Percentiles rank a stretch among this genome's conserved stretches.
Evolutionary conservation across 345 rosid genomes (phyloP).

Genomic region (Crucihimalaya himalaica): DNA sequence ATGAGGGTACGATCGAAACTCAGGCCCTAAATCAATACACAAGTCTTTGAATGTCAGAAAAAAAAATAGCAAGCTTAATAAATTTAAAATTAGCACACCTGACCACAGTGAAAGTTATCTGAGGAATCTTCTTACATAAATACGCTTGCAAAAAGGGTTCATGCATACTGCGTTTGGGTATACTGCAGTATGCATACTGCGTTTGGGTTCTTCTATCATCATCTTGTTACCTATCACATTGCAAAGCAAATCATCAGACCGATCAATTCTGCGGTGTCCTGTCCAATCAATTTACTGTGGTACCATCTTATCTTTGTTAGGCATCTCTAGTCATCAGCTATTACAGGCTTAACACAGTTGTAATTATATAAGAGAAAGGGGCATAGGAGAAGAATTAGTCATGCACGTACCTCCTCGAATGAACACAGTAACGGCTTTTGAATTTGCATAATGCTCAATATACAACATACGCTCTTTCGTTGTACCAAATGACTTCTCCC

Average conservation of each 20-base stretch:
- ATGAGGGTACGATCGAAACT: neutral
- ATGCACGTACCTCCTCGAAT: too few species aligned
- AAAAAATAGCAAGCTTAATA: neutral
- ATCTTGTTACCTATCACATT: slow-evolving; percentile 70
- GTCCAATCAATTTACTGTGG: neutral
- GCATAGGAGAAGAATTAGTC: too few species aligned
- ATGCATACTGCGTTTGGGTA: slow-evolving; percentile 96
- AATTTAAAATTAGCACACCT: slow-evolving; percentile 13
- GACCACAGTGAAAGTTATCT: slow-evolving; percentile 1
- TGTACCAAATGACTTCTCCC: slow-evolving; percentile 58
- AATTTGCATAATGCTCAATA: too few species aligned
- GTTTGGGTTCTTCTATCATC: slow-evolving; percentile 96
- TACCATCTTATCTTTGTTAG: slow-evolving; percentile 33
- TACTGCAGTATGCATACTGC: too few species aligned
- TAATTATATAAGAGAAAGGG: too few species aligned
- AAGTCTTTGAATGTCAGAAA: neutral
- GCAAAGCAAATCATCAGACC: neutral
- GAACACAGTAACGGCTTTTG: too few species aligned
- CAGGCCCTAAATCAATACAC: neutral
- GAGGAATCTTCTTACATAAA: neutral
- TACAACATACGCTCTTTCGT: slow-evolving; percentile 56
- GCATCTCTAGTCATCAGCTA: too few species aligned
- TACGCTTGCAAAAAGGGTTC: neutral
- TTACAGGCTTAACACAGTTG: too few species aligned
- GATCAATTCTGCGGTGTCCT: neutral